Evolutionary conservation across 2,329 filamentous ascomycete genomes (phyloP).

Genomic region (Pyricularia pennisetigena): DNA sequence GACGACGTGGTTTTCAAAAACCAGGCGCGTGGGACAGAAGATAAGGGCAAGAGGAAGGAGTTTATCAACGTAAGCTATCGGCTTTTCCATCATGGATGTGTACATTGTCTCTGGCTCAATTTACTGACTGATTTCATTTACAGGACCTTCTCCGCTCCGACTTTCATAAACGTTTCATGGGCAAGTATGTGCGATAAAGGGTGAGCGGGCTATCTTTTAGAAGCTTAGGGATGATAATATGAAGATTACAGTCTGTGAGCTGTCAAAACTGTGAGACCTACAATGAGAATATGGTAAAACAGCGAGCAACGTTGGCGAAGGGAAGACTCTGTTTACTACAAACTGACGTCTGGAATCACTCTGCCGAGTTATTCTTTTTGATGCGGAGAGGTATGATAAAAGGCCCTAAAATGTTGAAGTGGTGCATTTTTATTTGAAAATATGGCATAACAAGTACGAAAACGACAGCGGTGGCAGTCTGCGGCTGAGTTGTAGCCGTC

Average conservation of each 20-base stretch:
- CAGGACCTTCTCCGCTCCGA: constrained; percentile 85
- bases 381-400: background rate
- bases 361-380: background rate
- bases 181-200: constrained; percentile 46
- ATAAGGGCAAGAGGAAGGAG: constrained; percentile 78
- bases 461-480: background rate
- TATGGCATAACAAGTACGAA: background rate
- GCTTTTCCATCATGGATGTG: constrained; percentile 7
- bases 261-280: background rate
- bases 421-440: background rate
- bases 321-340: background rate
- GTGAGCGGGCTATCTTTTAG: background rate
- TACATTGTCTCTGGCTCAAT: background rate
- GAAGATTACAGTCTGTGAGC: background rate
- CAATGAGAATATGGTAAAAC: background rate
- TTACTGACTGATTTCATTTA: background rate
- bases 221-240: background rate
- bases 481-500: background rate
- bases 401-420: too few relatives aligned
- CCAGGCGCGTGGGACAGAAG: constrained; percentile 88
- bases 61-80: constrained; percentile 75
- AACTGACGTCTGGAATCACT: background rate
- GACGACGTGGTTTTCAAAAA: constrained; percentile 99
- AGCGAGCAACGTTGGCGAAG: background rate
- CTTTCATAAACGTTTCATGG: constrained; percentile 97